Percentiles rank a stretch among this genome's conserved stretches.
phyloP scores from a whole-genome alignment of 768 basidiomycete species.

The Trametes maxima region DNA sequence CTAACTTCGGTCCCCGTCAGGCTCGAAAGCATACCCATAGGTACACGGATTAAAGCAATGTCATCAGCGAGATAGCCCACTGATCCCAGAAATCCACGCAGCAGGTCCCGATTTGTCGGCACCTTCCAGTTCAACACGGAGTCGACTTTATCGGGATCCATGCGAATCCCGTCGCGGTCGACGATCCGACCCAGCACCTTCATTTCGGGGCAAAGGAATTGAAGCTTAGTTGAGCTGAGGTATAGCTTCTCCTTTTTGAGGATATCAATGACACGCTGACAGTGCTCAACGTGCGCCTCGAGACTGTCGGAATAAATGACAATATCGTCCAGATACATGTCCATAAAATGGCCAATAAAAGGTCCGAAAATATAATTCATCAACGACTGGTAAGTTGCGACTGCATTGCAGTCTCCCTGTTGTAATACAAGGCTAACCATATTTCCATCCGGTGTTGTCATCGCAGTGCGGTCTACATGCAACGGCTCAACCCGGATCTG shows the following conservation, averaged over 20 bases:
- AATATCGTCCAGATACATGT: slow-evolving; percentile 40
- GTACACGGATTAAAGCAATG: slow-evolving; percentile 33
- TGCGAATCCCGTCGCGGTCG: slow-evolving; percentile 38
- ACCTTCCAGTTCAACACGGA: slow-evolving; percentile 32
- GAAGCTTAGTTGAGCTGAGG: slow-evolving; percentile 26
- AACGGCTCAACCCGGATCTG: slow-evolving; percentile 24
- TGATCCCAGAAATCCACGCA: slow-evolving; percentile 40
- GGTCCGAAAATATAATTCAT: slow-evolving; percentile 45
- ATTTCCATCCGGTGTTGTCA: slow-evolving; percentile 33
- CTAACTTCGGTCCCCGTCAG: slow-evolving; percentile 12
- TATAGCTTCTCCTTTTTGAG: slow-evolving; percentile 18
- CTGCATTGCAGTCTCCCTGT: slow-evolving; percentile 35
- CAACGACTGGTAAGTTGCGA: slow-evolving; percentile 44
- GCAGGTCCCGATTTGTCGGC: slow-evolving; percentile 33
- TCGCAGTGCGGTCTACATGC: slow-evolving; percentile 26
- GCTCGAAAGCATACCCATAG: slow-evolving; percentile 37
- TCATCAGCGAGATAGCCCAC: too few species aligned
- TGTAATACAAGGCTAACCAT: slow-evolving; percentile 35
- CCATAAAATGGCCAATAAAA: slow-evolving; percentile 36
- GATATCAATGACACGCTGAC: slow-evolving; percentile 19
- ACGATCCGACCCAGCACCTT: slow-evolving; percentile 34
- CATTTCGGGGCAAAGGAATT: slow-evolving; percentile 24
- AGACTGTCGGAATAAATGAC: slow-evolving; percentile 34
- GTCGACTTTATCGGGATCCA: slow-evolving; percentile 49
- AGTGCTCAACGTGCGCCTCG: slow-evolving; percentile 30